Conservation (phyloP, 208 protist species). For the Leishmania guyanensis region DNA sequence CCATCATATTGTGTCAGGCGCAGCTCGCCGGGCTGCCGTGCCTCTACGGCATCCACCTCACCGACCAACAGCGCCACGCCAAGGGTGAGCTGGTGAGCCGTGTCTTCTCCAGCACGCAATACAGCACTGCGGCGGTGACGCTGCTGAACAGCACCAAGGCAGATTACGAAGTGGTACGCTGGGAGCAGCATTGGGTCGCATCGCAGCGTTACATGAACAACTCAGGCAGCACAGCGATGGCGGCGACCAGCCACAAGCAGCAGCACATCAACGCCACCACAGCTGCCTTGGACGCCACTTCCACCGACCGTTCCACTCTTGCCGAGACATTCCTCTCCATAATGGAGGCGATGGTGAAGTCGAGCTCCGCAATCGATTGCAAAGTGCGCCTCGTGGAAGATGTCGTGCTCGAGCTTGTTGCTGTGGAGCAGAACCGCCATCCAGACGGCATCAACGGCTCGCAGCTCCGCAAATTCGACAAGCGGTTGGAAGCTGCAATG, state of each 20-base stretch:
- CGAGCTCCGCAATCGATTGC: conserved; percentile 37
- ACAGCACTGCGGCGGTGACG: conserved; percentile 39
- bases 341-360: conserved; percentile 66
- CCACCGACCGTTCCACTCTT: conserved; percentile 72
- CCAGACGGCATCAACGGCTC: conserved; percentile 37
- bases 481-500: conserved; percentile 76
- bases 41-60: conserved; percentile 68
- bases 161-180: conserved; percentile 70
- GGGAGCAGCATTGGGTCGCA: conserved; percentile 42
- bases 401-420: conserved; percentile 67
- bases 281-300: conserved; percentile 30
- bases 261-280: conserved; percentile 8
- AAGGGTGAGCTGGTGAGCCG: conserved; percentile 70
- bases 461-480: conserved; percentile 67
- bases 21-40: conserved; percentile 20
- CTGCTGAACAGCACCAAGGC: conserved; percentile 46
- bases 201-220: conserved; percentile 6
- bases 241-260: not conserved
- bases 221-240: not conserved
- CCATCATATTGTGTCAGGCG: not conserved
- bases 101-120: conserved; percentile 64
- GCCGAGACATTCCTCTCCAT: conserved; percentile 83
- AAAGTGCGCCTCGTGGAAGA: conserved; percentile 64
- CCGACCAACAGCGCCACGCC: conserved; percentile 83
- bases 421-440: conserved; percentile 70